Percentiles rank a stretch among this genome's conserved stretches.
These are phyloP conservation scores for Diplocarpon mali DNA, from an alignment of 2,329 filamentous ascomycete genomes.

Conservation along the genomic window DNA sequence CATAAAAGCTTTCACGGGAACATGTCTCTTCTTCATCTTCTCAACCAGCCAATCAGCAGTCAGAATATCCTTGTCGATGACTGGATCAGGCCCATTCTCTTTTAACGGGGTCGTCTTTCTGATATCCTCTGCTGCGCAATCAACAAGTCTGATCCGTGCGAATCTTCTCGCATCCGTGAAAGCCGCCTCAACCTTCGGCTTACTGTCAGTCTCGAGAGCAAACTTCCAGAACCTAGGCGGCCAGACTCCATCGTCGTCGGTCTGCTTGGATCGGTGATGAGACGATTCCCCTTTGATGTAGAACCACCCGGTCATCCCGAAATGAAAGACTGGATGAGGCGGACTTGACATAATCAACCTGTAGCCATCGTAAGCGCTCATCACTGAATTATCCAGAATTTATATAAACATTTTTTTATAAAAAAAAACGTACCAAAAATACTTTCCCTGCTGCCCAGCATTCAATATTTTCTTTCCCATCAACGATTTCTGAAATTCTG, in stretches of 20 bases:
- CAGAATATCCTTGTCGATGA: slow-evolving; percentile 67
- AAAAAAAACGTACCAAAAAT: slow-evolving; percentile 58
- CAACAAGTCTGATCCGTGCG: slow-evolving; percentile 67
- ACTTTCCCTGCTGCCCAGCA: slow-evolving; percentile 86
- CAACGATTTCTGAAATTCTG: slow-evolving; percentile 63
- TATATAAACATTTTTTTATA: too few relatives aligned
- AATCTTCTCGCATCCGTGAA: slow-evolving; percentile 79
- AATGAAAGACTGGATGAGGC: slow-evolving; percentile 82
- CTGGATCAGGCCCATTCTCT: slow-evolving; percentile 89
- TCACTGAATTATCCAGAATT: neutral
- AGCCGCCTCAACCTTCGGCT: slow-evolving; percentile 48
- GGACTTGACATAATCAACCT: slow-evolving; percentile 62
- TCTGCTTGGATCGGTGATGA: slow-evolving; percentile 60
- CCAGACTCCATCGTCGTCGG: slow-evolving; percentile 54
- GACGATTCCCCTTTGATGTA: slow-evolving; percentile 72
- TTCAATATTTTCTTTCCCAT: slow-evolving; percentile 58
- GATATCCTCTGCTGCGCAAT: slow-evolving; percentile 68
- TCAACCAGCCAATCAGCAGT: slow-evolving; percentile 64
- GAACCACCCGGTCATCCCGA: slow-evolving; percentile 79
- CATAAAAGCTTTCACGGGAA: slow-evolving; percentile 81
- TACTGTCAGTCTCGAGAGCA: slow-evolving; percentile 51
- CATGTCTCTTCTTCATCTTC: slow-evolving; percentile 63
- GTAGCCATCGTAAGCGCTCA: neutral
- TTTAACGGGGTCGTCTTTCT: slow-evolving; percentile 66
- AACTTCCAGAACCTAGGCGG: slow-evolving; percentile 90